Evolutionary conservation across 768 basidiomycete species (phyloP).

Genomic region (Inosperma sp.): DNA sequence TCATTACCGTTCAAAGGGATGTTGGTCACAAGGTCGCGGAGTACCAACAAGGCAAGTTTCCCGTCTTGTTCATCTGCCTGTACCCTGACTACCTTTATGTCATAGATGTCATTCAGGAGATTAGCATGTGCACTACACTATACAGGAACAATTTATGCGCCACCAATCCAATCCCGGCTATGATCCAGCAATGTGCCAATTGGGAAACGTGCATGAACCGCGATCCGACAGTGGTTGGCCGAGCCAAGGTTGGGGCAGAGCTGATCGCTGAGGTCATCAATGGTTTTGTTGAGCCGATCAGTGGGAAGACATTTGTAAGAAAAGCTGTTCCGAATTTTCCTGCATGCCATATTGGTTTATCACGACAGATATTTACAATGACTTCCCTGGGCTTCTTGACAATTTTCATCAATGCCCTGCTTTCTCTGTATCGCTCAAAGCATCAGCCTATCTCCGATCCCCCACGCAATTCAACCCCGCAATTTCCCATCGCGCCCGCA

Average conservation of each 20-base stretch:
- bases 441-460: slow-evolving; percentile 42
- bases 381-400: slow-evolving; percentile 74
- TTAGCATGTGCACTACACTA: slow-evolving; percentile 75
- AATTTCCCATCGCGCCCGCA: slow-evolving; percentile 38
- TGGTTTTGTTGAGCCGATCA: slow-evolving; percentile 94
- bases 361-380: slow-evolving; percentile 60
- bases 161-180: slow-evolving; percentile 72
- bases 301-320: slow-evolving; percentile 91
- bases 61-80: not conserved
- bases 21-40: slow-evolving; percentile 84
- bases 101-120: slow-evolving; percentile 88
- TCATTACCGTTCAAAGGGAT: slow-evolving; percentile 85
- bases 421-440: slow-evolving; percentile 71
- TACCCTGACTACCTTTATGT: not conserved
- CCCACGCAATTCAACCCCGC: slow-evolving; percentile 32
- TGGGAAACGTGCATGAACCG: slow-evolving; percentile 97
- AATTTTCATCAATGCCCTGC: slow-evolving; percentile 73
- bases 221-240: slow-evolving; percentile 84
- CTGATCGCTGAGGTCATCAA: slow-evolving; percentile 95
- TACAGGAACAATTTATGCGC: slow-evolving; percentile 84
- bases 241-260: slow-evolving; percentile 88
- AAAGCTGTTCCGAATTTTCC: not conserved
- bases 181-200: slow-evolving; percentile 77
- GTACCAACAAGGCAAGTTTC: slow-evolving; percentile 74
- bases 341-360: slow-evolving; percentile 4